These are phyloP conservation scores for Elsinoe fawcettii DNA, from an alignment of 2,329 filamentous ascomycete genomes.

Conservation along the genomic window DNA sequence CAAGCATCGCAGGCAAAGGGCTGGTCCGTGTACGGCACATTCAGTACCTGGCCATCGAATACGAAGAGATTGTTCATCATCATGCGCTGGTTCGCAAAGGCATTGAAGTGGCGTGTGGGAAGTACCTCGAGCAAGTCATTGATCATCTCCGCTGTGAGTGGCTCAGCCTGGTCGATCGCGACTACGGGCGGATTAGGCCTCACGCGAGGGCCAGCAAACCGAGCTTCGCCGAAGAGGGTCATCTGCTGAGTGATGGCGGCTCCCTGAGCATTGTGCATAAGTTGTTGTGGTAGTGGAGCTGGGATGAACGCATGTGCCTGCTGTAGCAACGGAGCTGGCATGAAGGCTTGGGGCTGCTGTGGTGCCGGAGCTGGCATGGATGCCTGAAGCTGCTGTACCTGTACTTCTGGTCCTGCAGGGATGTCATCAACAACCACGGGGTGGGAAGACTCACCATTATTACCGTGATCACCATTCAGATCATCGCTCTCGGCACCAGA, in stretches of 20 bases:
- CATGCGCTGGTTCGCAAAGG: background rate
- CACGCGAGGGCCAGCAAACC: background rate
- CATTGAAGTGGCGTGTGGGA: background rate
- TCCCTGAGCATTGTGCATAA: too few relatives aligned
- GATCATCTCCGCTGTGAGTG: background rate
- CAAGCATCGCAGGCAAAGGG: conserved; percentile 5
- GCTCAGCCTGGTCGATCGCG: background rate
- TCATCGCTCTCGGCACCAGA: background rate
- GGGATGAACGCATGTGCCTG: too few relatives aligned
- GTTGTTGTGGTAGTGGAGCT: too few relatives aligned
- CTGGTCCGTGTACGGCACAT: background rate
- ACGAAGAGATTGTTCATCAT: background rate
- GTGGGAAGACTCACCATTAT: background rate
- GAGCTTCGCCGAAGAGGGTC: background rate
- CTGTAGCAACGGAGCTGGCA: too few relatives aligned
- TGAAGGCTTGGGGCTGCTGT: background rate
- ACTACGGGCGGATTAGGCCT: background rate
- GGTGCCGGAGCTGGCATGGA: background rate
- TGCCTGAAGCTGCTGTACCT: background rate
- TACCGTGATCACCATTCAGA: background rate
- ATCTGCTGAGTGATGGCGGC: background rate
- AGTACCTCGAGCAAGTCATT: background rate
- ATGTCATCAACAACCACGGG: background rate
- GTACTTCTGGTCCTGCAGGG: background rate
- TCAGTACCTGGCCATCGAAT: background rate